Percentiles rank a stretch among this genome's conserved stretches.
Conservation (phyloP, 805 yeast genomes). For the Candida cerambycidarum region DNA sequence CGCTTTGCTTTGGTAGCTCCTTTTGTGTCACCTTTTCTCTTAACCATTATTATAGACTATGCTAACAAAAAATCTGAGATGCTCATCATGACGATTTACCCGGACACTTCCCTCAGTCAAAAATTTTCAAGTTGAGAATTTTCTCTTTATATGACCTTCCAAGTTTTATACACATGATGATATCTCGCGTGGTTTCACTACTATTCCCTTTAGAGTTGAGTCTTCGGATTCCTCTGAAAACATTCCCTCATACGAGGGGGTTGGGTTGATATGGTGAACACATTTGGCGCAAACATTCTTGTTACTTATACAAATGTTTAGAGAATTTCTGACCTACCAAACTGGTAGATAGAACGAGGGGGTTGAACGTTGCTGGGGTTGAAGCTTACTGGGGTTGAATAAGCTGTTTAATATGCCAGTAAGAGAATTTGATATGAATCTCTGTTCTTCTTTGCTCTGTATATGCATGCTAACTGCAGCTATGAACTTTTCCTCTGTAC, state of each 20-base stretch:
- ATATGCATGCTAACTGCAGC: too few relatives aligned
- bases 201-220: constrained; percentile 48
- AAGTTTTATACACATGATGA: constrained; percentile 66
- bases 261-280: constrained; percentile 47
- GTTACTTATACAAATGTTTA: constrained; percentile 45
- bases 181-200: constrained; percentile 52
- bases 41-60: neutral
- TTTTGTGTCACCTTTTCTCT: constrained; percentile 8
- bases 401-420: too few relatives aligned
- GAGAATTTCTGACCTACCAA: constrained; percentile 41
- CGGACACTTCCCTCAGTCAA: constrained; percentile 9
- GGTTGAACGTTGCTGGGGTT: too few relatives aligned
- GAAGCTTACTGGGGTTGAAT: too few relatives aligned
- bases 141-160: constrained; percentile 55
- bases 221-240: constrained; percentile 36
- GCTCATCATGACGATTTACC: constrained; percentile 8
- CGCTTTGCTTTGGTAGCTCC: constrained; percentile 7
- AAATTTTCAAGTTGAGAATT: neutral
- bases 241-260: constrained; percentile 31
- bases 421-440: too few relatives aligned
- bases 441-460: too few relatives aligned
- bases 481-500: too few relatives aligned
- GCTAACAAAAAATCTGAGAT: constrained; percentile 3
- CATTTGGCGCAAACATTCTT: constrained; percentile 51
- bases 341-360: neutral